Conservation (phyloP, 768 basidiomycete species). For the Suillus tomentosus region DNA sequence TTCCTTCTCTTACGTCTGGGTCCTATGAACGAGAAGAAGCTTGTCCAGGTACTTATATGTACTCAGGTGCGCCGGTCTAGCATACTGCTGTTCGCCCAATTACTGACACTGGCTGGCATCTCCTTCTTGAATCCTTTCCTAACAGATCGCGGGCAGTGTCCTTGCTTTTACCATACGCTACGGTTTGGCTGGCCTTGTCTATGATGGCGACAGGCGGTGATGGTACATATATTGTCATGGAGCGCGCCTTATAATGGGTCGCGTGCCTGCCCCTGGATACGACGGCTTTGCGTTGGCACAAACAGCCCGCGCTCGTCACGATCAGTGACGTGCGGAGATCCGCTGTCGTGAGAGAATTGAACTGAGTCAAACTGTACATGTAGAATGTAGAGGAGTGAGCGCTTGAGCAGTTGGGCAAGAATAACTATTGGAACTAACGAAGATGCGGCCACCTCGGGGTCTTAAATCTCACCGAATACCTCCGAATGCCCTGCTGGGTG, state of each 20-base stretch:
- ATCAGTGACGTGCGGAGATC: background rate
- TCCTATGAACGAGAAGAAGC: constrained; percentile 80
- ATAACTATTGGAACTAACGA: no score
- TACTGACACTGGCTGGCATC: constrained; percentile 11
- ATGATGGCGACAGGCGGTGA: constrained; percentile 88
- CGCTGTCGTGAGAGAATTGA: no score
- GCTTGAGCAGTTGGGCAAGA: no score
- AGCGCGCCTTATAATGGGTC: background rate
- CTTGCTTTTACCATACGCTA: constrained; percentile 88
- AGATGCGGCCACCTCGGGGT: no score
- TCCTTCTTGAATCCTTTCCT: constrained; percentile 5
- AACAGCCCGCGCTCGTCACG: no score
- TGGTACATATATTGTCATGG: background rate
- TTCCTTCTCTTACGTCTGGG: constrained; percentile 78
- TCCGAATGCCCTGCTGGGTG: background rate
- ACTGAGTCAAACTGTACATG: no score
- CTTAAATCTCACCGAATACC: background rate
- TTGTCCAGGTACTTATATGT: constrained; percentile 72
- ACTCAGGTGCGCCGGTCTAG: constrained; percentile 58
- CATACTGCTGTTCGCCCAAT: background rate
- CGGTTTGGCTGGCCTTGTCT: constrained; percentile 85
- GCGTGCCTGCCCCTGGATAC: background rate
- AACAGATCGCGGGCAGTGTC: constrained; percentile 70
- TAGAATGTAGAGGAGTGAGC: no score
- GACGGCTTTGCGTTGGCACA: background rate